A percentile compares a stretch with the other conserved stretches of the same genome.
Conservation (phyloP, 176 grass and related monocot genomes). For the Carex cristatella region DNA sequence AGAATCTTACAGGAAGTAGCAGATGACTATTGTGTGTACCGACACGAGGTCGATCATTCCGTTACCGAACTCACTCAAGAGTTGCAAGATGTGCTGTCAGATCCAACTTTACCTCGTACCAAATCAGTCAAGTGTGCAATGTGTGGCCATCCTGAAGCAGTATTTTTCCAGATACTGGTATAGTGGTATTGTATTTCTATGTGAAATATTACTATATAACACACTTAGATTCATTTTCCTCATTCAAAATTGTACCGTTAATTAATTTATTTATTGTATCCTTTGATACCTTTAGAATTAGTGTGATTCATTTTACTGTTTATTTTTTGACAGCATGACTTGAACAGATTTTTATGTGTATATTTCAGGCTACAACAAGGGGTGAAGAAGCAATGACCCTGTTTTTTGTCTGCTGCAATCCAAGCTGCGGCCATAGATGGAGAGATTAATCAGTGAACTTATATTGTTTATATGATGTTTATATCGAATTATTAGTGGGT, state of each 20-base stretch:
- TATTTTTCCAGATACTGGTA: conserved; percentile 55
- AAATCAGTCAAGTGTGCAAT: conserved; percentile 36
- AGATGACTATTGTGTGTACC: conserved; percentile 44
- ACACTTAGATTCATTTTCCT: not conserved
- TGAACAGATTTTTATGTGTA: no score
- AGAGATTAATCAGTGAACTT: conserved; percentile 44
- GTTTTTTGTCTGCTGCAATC: conserved; percentile 89
- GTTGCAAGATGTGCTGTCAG: conserved; percentile 42
- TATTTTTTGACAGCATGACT: no score
- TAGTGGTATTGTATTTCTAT: not conserved
- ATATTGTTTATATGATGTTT: not conserved
- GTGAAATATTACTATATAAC: not conserved
- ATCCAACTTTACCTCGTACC: conserved; percentile 54
- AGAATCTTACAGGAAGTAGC: conserved; percentile 35
- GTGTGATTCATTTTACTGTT: no score
- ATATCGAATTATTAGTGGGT: not conserved
- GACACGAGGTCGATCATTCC: conserved; percentile 43
- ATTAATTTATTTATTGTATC: not conserved
- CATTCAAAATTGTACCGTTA: not conserved
- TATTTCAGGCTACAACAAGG: no score
- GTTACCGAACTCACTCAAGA: conserved; percentile 44
- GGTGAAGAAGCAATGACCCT: conserved; percentile 79
- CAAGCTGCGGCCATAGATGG: conserved; percentile 72
- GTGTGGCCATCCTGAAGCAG: conserved; percentile 59
- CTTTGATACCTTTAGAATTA: not conserved